A percentile compares a stretch with the other conserved stretches of the same genome.
Evolutionary conservation across 129 eudicot species (phyloP).

Genomic region (Pseudognaphalium luteoalbum): DNA sequence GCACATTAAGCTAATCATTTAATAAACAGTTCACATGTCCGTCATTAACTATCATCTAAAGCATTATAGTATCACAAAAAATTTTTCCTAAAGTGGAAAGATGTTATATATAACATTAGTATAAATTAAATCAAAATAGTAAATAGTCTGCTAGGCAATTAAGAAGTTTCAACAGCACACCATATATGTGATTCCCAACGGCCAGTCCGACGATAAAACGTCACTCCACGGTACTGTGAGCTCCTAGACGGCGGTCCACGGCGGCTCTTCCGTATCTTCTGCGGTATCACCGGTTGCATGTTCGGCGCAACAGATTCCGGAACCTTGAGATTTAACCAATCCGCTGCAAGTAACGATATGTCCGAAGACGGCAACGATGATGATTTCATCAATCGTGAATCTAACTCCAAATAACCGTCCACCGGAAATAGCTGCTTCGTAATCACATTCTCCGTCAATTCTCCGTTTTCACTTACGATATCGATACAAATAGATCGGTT

Average conservation of each 20-base stretch:
- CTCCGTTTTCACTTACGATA: slow-evolving; percentile 7
- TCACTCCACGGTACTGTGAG: slow-evolving; percentile 88
- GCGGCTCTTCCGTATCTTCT: slow-evolving; percentile 60
- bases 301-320: slow-evolving; percentile 36
- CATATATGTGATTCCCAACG: slow-evolving; percentile 99
- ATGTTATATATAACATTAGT: background rate
- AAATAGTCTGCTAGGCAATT: background rate
- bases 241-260: slow-evolving; percentile 90
- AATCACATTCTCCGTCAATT: slow-evolving; percentile 30
- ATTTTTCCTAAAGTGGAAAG: slow-evolving; percentile 10
- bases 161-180: slow-evolving; percentile 26
- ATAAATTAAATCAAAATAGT: background rate
- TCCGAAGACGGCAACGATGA: slow-evolving; percentile 27
- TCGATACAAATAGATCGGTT: slow-evolving; percentile 2
- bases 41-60: background rate
- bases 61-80: background rate
- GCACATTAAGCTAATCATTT: background rate
- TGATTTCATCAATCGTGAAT: slow-evolving; percentile 1
- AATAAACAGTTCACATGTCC: background rate
- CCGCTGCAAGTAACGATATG: slow-evolving; percentile 27
- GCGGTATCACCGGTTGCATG: slow-evolving; percentile 32
- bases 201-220: slow-evolving; percentile 91
- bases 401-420: slow-evolving; percentile 34
- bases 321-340: slow-evolving; percentile 67
- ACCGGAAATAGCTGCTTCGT: slow-evolving; percentile 71